These are phyloP conservation scores for Neurospora discreta DNA, from an alignment of 495 filamentous ascomycete species.

Conservation along the genomic window DNA sequence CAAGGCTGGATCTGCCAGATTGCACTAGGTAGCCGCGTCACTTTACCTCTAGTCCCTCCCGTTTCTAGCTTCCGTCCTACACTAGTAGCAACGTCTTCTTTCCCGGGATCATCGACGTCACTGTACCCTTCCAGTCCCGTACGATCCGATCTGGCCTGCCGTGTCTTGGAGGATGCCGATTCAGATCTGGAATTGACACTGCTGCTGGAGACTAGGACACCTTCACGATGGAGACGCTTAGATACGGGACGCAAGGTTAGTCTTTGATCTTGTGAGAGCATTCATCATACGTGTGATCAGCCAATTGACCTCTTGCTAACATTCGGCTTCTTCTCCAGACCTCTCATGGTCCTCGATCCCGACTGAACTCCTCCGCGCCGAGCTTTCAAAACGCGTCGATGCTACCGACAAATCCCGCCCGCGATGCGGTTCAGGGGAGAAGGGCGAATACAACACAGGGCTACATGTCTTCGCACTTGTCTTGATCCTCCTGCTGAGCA, in stretches of 20 bases:
- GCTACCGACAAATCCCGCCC: slow-evolving; percentile 30
- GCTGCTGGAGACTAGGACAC: background rate
- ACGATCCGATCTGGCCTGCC: background rate
- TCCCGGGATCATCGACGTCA: background rate
- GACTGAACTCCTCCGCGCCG: slow-evolving; percentile 38
- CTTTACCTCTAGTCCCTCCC: no score
- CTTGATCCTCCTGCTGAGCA: slow-evolving; percentile 61
- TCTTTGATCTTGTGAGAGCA: background rate
- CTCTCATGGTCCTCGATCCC: slow-evolving; percentile 36
- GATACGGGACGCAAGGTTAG: slow-evolving; percentile 8
- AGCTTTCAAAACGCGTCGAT: slow-evolving; percentile 34
- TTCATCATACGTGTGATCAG: background rate
- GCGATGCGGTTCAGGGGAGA: slow-evolving; percentile 50
- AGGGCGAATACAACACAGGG: slow-evolving; percentile 52
- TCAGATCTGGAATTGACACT: background rate
- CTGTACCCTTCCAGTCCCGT: background rate
- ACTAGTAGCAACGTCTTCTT: background rate
- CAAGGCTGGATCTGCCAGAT: background rate
- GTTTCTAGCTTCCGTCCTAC: background rate
- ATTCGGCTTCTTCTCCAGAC: slow-evolving; percentile 4
- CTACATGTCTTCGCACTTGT: slow-evolving; percentile 70
- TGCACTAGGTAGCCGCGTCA: no score
- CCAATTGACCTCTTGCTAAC: slow-evolving; percentile 2
- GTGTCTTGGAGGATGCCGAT: background rate
- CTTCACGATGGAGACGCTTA: slow-evolving; percentile 8